Conservation (phyloP, 2,329 filamentous ascomycete genomes). For the Tolypocladium guangdongense region DNA sequence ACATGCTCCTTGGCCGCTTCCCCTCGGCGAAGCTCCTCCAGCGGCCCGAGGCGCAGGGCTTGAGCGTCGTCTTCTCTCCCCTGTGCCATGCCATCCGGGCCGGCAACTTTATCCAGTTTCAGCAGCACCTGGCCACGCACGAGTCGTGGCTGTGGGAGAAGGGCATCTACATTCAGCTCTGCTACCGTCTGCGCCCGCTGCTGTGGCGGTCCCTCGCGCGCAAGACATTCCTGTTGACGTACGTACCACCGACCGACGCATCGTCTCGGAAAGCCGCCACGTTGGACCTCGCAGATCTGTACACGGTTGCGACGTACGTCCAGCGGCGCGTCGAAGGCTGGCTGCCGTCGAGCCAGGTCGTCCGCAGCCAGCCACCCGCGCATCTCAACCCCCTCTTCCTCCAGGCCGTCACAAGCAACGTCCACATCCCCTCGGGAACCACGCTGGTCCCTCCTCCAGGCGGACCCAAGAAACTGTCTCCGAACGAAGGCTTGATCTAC, state of each 20-base stretch:
- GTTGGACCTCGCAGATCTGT: conserved; percentile 60
- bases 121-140: conserved; percentile 52
- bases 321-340: conserved; percentile 54
- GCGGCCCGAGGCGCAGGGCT: conserved; percentile 48
- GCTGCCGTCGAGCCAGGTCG: conserved; percentile 25
- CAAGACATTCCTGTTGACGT: conserved; percentile 67
- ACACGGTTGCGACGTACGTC: conserved; percentile 50
- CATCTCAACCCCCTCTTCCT: conserved; percentile 41
- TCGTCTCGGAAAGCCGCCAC: conserved; percentile 57
- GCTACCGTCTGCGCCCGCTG: conserved; percentile 67
- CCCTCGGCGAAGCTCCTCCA: conserved; percentile 56
- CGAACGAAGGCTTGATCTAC: conserved; percentile 50
- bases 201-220: conserved; percentile 77
- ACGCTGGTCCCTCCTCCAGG: conserved; percentile 38
- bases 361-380: conserved; percentile 24
- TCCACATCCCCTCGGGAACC: conserved; percentile 23
- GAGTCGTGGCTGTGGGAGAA: conserved; percentile 66
- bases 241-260: conserved; percentile 50
- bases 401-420: conserved; percentile 37
- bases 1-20: conserved; percentile 76
- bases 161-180: conserved; percentile 64
- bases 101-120: conserved; percentile 67
- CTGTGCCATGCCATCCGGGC: conserved; percentile 60
- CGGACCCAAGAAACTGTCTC: conserved; percentile 34
- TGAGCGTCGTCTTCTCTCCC: conserved; percentile 58